phyloP scores from a whole-genome alignment of 371 early-diverging fungal genomes.

The Dinochytrium kinnereticum region DNA sequence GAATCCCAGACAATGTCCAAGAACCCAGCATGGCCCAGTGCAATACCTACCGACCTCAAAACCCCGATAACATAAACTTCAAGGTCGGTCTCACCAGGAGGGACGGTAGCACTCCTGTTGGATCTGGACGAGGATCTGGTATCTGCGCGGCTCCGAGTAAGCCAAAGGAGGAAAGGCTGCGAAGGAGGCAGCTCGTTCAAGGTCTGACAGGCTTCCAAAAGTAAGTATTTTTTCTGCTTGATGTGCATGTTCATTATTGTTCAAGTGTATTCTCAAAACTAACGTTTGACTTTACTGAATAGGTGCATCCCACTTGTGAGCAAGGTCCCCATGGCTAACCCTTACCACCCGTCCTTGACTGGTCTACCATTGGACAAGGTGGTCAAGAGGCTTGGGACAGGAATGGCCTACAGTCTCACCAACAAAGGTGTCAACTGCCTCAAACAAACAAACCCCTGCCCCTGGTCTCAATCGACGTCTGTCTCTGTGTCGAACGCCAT shows the following conservation, averaged over 20 bases:
- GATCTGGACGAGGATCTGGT: background rate
- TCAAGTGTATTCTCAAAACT: too few species aligned
- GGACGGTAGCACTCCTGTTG: background rate
- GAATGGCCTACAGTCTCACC: conserved; percentile 5
- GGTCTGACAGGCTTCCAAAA: background rate
- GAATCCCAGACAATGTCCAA: background rate
- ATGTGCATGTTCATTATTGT: too few species aligned
- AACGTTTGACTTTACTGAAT: too few species aligned
- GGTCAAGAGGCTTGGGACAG: background rate
- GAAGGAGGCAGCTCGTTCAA: background rate
- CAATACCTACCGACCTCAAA: background rate
- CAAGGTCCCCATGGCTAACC: background rate
- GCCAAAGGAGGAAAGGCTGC: background rate
- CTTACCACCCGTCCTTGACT: background rate
- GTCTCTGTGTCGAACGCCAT: conserved; percentile 1
- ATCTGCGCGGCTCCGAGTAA: too few species aligned
- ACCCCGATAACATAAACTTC: background rate
- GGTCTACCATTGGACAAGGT: background rate
- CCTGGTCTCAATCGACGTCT: background rate
- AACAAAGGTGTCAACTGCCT: background rate
- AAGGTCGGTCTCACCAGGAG: background rate
- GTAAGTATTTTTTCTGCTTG: background rate
- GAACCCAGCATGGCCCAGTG: background rate
- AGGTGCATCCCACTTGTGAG: background rate
- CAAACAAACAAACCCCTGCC: background rate